Percentiles rank a stretch among this genome's conserved stretches.
Evolutionary conservation across 2,329 filamentous ascomycete genomes (phyloP).

Genomic region (Ophioceras dolichostomum): DNA sequence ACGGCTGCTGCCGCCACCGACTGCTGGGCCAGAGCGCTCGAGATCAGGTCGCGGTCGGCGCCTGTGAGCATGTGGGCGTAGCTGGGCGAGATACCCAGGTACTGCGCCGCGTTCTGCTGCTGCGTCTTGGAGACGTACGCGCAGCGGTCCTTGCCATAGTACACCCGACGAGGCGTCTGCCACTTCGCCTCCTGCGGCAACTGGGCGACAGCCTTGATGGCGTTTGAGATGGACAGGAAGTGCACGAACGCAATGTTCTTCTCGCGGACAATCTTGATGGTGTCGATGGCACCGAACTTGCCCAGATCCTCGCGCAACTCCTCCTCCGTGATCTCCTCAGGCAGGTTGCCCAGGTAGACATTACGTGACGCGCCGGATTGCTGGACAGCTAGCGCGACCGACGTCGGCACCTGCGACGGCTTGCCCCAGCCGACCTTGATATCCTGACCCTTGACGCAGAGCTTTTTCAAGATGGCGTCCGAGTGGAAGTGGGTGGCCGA

Average conservation of each 20-base stretch:
- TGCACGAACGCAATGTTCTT: slow-evolving; percentile 98
- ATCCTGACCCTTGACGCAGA: slow-evolving; percentile 95
- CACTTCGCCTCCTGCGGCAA: slow-evolving; percentile 94
- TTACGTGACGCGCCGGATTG: slow-evolving; percentile 95
- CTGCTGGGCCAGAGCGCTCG: slow-evolving; percentile 90
- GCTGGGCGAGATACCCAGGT: slow-evolving; percentile 89
- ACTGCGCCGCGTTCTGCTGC: slow-evolving; percentile 97
- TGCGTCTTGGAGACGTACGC: slow-evolving; percentile 99
- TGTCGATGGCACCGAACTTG: slow-evolving; percentile 95
- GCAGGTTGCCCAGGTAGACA: slow-evolving; percentile 87
- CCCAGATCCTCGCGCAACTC: slow-evolving; percentile 89
- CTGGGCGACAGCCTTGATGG: slow-evolving; percentile 95
- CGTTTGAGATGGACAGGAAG: slow-evolving; percentile 93
- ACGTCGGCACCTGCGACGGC: slow-evolving; percentile 93
- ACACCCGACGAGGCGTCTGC: slow-evolving; percentile 89
- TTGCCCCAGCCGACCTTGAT: slow-evolving; percentile 99
- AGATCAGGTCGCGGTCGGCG: slow-evolving; percentile 92
- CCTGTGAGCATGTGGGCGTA: slow-evolving; percentile 95
- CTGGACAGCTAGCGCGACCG: slow-evolving; percentile 92
- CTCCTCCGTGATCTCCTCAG: slow-evolving; percentile 82
- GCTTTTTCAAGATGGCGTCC: slow-evolving; percentile 98
- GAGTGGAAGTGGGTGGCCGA: slow-evolving; percentile 99
- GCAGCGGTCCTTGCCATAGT: slow-evolving; percentile 97
- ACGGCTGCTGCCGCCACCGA: slow-evolving; percentile 95
- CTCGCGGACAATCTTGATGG: slow-evolving; percentile 93